Evolutionary conservation across 305 asterid genomes (phyloP), one percentile per base, ranked within the genome.

Genomic region (Fraxinus platypoda): DNA sequence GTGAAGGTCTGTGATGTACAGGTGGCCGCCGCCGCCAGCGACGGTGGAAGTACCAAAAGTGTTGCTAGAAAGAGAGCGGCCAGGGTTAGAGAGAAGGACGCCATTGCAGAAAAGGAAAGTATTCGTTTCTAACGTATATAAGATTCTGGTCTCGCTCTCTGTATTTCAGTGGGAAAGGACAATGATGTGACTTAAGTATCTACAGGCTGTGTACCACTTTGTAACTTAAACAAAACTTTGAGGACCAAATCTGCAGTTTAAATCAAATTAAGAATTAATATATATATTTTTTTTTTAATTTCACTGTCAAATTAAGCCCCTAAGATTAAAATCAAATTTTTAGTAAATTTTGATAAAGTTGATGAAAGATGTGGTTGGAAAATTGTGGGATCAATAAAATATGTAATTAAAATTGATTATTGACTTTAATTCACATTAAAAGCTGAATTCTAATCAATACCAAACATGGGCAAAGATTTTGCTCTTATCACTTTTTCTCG

Each of bases 1-100:
- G 94, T 68, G 87, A 94, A 89, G 33, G 84, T 83, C 85, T 92
- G 97, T 8, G 97, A 87, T 1, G 90, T 81, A 77, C 98, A 94
- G 28, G 86, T 81, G 74, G 37, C 37, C 21, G 38, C 74, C 74
- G 91, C 88, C 0, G 97, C 66, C 1, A 77, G 81, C 11, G 95
- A 83, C 8, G 91, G 92, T 33, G 90, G 62, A 74, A 88, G 80
- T 38, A 81, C 77, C 15, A 80, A 80, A 19, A 72, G 23, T 0
- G 21, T 68, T 28, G 37, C 74, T 28, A 68, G 37, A 23, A 28
- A 68, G 37, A 68, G 21, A 28, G 35, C 31, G 83, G 90, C 78
- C 3, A 77, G n/a, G 77, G 79, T 31, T 33, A 74, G 74, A 62
- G 80, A 64, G 41, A 81, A 54, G 73, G 74, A 19, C 86, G 88